phyloP scores from a whole-genome alignment of 2,329 filamentous ascomycete species.

The Mycosphaerella arachidis region DNA sequence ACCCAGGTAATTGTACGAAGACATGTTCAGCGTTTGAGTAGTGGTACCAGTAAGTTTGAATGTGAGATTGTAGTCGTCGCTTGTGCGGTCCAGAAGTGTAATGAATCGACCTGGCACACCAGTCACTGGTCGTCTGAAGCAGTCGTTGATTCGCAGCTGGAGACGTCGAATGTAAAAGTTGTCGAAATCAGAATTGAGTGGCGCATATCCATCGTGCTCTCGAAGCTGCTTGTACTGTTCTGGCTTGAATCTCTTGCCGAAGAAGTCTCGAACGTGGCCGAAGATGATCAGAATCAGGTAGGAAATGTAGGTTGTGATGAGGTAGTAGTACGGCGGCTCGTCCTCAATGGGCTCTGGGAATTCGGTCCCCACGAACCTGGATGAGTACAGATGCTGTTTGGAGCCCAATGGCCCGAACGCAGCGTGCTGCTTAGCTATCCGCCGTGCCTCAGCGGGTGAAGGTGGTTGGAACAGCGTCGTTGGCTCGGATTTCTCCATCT shows the following conservation, averaged over 20 bases:
- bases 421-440: conserved; percentile 72
- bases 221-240: conserved; percentile 82
- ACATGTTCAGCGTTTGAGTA: conserved; percentile 96
- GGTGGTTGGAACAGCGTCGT: conserved; percentile 85
- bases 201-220: conserved; percentile 82
- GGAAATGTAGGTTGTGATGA: conserved; percentile 96
- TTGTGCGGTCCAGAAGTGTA: conserved; percentile 84
- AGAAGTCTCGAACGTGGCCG: conserved; percentile 93
- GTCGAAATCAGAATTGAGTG: conserved; percentile 96
- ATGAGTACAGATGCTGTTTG: conserved; percentile 79
- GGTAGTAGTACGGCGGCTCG: conserved; percentile 92
- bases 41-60: conserved; percentile 86
- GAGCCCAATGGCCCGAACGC: conserved; percentile 86
- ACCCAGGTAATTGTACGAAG: conserved; percentile 98
- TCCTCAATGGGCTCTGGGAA: conserved; percentile 84
- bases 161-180: conserved; percentile 93
- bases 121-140: conserved; percentile 86
- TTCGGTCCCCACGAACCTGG: conserved; percentile 74
- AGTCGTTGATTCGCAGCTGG: conserved; percentile 94
- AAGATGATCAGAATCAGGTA: conserved; percentile 94
- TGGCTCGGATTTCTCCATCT: conserved; percentile 66
- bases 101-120: conserved; percentile 93
- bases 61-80: conserved; percentile 83
- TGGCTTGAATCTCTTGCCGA: conserved; percentile 89
- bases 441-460: conserved; percentile 74